Evolutionary conservation across 2,329 filamentous ascomycete species (phyloP).

Genomic region (Ascochyta fabae): DNA sequence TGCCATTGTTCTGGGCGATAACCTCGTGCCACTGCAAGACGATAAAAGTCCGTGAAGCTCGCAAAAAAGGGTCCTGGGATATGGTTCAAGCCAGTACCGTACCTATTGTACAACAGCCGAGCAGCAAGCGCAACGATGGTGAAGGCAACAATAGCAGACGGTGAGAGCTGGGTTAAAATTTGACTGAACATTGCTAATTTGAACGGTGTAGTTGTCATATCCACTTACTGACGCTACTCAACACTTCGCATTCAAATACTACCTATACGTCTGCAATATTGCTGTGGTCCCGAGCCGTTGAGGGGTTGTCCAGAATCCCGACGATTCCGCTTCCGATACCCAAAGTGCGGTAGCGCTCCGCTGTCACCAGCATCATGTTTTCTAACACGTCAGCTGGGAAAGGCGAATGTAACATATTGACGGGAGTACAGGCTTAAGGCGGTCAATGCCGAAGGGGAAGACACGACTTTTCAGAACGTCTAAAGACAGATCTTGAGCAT

Average conservation of each 20-base stretch:
- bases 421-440: neutral
- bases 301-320: slow-evolving; percentile 2
- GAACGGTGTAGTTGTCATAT: neutral
- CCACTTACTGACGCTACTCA: too few species aligned
- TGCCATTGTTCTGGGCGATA: slow-evolving; percentile 58
- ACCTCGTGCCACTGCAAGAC: slow-evolving; percentile 68
- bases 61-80: slow-evolving; percentile 73
- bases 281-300: neutral
- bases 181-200: slow-evolving; percentile 1
- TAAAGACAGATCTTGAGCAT: neutral
- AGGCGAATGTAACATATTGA: neutral
- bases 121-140: neutral
- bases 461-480: neutral
- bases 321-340: slow-evolving; percentile 1
- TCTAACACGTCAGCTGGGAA: neutral
- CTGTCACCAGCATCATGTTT: neutral
- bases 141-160: neutral
- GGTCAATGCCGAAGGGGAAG: neutral
- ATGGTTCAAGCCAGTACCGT: slow-evolving; percentile 1
- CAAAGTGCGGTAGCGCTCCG: neutral
- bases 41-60: slow-evolving; percentile 71
- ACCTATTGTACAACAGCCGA: slow-evolving; percentile 7
- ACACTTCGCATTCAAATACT: too few species aligned
- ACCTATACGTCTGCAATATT: too few species aligned
- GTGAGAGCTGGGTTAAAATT: neutral